Conservation (phyloP, 2,329 filamentous ascomycete species). For the Trichoderma sp. region DNA sequence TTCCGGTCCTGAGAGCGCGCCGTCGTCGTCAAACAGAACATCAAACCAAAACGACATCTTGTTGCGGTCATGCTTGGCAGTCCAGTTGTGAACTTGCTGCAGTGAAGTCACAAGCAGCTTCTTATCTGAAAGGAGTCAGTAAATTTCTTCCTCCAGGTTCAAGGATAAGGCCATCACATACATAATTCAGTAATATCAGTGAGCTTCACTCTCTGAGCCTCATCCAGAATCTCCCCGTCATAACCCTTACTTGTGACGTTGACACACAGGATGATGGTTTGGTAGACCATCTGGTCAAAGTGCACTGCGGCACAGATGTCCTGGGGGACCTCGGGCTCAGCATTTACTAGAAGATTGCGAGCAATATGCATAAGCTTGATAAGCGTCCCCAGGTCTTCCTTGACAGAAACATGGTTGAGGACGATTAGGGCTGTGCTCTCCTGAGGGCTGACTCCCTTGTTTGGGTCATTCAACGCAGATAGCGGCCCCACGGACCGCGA, state of each 20-base stretch:
- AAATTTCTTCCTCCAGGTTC: neutral
- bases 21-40: slow-evolving; percentile 63
- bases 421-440: slow-evolving; percentile 65
- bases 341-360: slow-evolving; percentile 64
- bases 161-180: slow-evolving; percentile 40
- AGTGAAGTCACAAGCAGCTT: slow-evolving; percentile 66
- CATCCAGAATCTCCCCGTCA: slow-evolving; percentile 63
- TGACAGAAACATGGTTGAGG: slow-evolving; percentile 61
- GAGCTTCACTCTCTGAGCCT: slow-evolving; percentile 57
- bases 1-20: slow-evolving; percentile 49
- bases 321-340: slow-evolving; percentile 65
- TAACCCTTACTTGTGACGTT: slow-evolving; percentile 69
- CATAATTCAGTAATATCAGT: slow-evolving; percentile 66
- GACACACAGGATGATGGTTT: slow-evolving; percentile 65
- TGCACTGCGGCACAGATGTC: slow-evolving; percentile 65
- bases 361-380: slow-evolving; percentile 70
- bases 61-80: slow-evolving; percentile 67
- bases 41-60: slow-evolving; percentile 72
- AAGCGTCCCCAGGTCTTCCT: slow-evolving; percentile 63
- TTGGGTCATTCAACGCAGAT: slow-evolving; percentile 54
- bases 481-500: slow-evolving; percentile 60
- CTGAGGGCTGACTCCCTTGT: slow-evolving; percentile 59
- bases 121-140: slow-evolving; percentile 52
- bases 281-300: slow-evolving; percentile 67
- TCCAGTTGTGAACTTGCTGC: slow-evolving; percentile 70